These are phyloP conservation scores for Talaromyces trachyspermus DNA, from an alignment of 495 filamentous ascomycete genomes.

Conservation along the genomic window DNA sequence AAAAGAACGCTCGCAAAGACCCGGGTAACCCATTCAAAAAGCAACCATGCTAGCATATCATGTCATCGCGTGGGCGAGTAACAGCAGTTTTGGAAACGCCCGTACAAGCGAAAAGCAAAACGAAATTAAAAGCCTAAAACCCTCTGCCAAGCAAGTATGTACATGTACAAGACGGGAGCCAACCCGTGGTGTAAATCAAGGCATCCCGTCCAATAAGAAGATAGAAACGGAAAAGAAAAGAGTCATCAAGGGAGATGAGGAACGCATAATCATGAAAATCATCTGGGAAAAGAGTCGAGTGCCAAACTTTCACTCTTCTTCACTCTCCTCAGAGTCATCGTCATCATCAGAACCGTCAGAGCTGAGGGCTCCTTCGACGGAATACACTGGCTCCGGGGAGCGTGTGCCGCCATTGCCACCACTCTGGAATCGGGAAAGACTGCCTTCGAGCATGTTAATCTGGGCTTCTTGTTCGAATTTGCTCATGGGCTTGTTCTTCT, in stretches of 20 bases:
- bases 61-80: conserved; percentile 15
- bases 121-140: background rate
- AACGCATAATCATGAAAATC: no score
- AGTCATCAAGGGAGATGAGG: no score
- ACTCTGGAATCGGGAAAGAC: conserved; percentile 42
- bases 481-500: conserved; percentile 99
- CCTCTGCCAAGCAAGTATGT: background rate
- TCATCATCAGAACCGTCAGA: conserved; percentile 45
- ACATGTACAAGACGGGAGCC: background rate
- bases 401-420: conserved; percentile 27
- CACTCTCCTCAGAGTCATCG: conserved; percentile 49
- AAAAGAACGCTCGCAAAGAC: conserved; percentile 7
- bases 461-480: conserved; percentile 85
- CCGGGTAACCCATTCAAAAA: background rate
- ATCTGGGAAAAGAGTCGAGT: no score
- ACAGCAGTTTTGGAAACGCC: conserved; percentile 12
- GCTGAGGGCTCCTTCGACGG: conserved; percentile 40
- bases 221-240: conserved; percentile 1
- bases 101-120: conserved; percentile 7
- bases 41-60: conserved; percentile 1
- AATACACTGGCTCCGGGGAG: conserved; percentile 36
- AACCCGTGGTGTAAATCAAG: background rate
- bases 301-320: conserved; percentile 53
- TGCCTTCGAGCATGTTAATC: conserved; percentile 68
- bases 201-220: background rate